These are phyloP conservation scores for Olyra latifolia DNA, from an alignment of 176 grass and related monocot genomes.

Conservation along the genomic window DNA sequence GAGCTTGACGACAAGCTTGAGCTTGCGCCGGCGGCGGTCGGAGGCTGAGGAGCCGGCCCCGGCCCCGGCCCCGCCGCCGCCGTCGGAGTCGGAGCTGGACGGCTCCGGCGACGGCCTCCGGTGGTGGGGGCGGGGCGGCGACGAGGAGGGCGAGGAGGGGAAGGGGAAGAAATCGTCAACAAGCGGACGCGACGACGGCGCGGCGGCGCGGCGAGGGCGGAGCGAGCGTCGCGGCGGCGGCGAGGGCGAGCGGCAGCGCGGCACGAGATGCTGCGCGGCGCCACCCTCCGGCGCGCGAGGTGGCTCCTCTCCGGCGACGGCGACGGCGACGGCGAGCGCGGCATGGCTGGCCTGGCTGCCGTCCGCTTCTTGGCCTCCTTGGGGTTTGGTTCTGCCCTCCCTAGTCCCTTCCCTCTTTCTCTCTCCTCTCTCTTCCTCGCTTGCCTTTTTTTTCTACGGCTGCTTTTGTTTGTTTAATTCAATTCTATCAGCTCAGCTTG, in stretches of 20 bases:
- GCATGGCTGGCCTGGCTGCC: constrained; percentile 46
- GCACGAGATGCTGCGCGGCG: constrained; percentile 8
- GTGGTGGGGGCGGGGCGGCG: constrained; percentile 35
- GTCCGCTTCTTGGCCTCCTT: constrained; percentile 56
- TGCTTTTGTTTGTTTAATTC: constrained; percentile 47
- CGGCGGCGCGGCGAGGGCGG: constrained; percentile 52
- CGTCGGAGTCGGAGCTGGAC: constrained; percentile 52
- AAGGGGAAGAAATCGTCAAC: constrained; percentile 50
- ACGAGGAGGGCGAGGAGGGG: constrained; percentile 36
- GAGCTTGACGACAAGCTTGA: constrained; percentile 85
- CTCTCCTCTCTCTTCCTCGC: constrained; percentile 2
- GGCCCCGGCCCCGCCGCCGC: constrained; percentile 25
- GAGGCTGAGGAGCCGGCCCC: constrained; percentile 40
- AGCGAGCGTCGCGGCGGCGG: constrained; percentile 42
- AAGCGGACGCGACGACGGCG: constrained; percentile 27
- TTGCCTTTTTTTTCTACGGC: constrained; percentile 37
- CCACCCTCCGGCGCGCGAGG: constrained; percentile 18
- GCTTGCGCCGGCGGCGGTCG: constrained; percentile 56
- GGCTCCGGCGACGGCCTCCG: constrained; percentile 56
- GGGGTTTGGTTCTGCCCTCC: constrained; percentile 35
- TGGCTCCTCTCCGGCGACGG: constrained; percentile 55
- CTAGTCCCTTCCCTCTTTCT: no score
- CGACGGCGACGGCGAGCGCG: constrained; percentile 63
- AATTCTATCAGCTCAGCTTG: constrained; percentile 37
- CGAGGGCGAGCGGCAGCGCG: constrained; percentile 46